phyloP scores from a whole-genome alignment of 169 alveolate genomes.

The Cryptosporidium sp. region DNA sequence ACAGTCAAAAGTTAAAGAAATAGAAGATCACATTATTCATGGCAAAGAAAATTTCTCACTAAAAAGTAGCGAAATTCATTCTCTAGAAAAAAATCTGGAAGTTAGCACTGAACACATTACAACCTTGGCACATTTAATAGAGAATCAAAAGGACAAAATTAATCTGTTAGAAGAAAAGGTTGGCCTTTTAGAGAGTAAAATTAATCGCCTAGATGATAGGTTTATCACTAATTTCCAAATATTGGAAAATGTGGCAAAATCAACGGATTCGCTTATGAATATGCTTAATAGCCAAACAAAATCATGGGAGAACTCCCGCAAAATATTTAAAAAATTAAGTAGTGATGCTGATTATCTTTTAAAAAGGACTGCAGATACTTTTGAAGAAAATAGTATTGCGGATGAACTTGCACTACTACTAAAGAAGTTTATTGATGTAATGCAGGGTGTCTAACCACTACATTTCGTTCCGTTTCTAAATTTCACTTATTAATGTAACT shows the following conservation, averaged over 20 bases:
- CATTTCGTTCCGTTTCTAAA: not conserved
- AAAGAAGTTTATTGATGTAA: constrained; percentile 29
- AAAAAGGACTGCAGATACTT: constrained; percentile 19
- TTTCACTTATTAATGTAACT: constrained; percentile 26
- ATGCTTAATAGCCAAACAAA: constrained; percentile 4
- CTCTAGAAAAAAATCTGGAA: constrained; percentile 20
- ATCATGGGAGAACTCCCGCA: constrained; percentile 51
- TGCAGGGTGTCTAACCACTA: constrained; percentile 7
- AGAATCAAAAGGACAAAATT: constrained; percentile 20
- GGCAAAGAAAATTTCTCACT: not conserved
- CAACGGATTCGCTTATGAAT: constrained; percentile 38
- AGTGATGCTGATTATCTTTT: constrained; percentile 30
- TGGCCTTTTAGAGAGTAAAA: not conserved
- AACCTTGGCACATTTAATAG: constrained; percentile 31
- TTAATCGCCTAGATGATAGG: constrained; percentile 7
- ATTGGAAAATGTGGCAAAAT: constrained; percentile 30
- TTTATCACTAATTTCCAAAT: constrained; percentile 10
- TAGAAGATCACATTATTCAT: constrained; percentile 25
- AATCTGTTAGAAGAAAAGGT: constrained; percentile 8
- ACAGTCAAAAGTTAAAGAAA: constrained; percentile 31
- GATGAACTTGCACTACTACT: constrained; percentile 50
- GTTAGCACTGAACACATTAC: constrained; percentile 52
- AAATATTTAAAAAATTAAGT: constrained; percentile 23
- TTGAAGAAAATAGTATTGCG: constrained; percentile 23
- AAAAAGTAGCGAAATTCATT: not conserved